These are phyloP conservation scores for Amauroascus niger DNA, from an alignment of 2,329 filamentous ascomycete genomes.

Conservation along the genomic window DNA sequence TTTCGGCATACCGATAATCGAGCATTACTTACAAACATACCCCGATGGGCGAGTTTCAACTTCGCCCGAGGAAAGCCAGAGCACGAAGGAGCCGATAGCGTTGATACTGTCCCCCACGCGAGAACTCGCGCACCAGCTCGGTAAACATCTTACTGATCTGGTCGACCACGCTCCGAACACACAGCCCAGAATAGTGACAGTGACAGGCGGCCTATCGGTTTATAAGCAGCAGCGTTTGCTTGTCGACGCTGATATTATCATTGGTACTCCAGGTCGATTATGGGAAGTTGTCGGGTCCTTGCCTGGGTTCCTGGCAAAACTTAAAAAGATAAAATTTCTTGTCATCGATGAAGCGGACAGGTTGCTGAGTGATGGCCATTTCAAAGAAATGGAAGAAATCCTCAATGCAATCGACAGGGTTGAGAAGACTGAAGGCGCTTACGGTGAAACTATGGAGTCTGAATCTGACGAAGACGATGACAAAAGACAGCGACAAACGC, in stretches of 20 bases:
- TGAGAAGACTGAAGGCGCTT: constrained; percentile 38
- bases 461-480: constrained; percentile 35
- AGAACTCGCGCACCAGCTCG: constrained; percentile 86
- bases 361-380: constrained; percentile 82
- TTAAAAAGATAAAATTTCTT: constrained; percentile 68
- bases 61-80: constrained; percentile 33
- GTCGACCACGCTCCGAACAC: constrained; percentile 57
- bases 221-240: constrained; percentile 87
- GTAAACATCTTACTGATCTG: constrained; percentile 68
- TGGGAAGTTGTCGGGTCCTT: constrained; percentile 88
- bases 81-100: constrained; percentile 49
- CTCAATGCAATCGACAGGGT: constrained; percentile 65
- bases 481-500: constrained; percentile 56
- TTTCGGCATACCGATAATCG: constrained; percentile 86
- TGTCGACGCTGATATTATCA: constrained; percentile 76
- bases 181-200: constrained; percentile 58
- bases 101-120: constrained; percentile 83
- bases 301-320: constrained; percentile 55
- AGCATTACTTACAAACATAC: constrained; percentile 58
- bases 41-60: constrained; percentile 26
- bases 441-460: constrained; percentile 23
- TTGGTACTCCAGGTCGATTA: constrained; percentile 81
- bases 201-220: constrained; percentile 88
- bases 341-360: constrained; percentile 93
- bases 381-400: constrained; percentile 88